Evolutionary conservation across 306 rosid species (phyloP), one percentile per base, ranked within the genome.

Genomic region (Acacia crassicarpa): DNA sequence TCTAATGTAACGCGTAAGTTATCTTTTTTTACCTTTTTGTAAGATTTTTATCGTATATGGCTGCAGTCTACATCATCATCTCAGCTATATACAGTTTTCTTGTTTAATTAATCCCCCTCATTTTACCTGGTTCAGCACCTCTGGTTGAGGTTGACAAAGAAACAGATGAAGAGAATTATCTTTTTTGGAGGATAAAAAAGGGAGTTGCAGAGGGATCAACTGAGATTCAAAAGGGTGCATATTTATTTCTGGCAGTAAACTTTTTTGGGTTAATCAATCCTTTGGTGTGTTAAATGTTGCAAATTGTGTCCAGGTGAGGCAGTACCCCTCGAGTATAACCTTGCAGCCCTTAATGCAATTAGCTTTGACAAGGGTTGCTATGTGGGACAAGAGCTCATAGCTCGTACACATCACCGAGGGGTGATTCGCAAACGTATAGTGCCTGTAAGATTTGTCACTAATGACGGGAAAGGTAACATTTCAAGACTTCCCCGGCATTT

Each of bases 341-440:
- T 95, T 88, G 99, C 75, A 72, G 97, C 91, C 72, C 92, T 95
- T 81, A 93, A 92, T 71, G 97, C 98, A 78, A 87, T 93, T 82
- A 95, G 97, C 91, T 95, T 95, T 69, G 97, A 95, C 81, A 95
- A 95, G 90, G 99, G 97, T 58, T 95, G 99, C 80, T 93, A 95
- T 74, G 91, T 95, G 14, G 99, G 99, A 66, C 98, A 93, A 78
- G 98, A 95, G 82, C 90, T 95, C 83, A 81, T 92, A 74, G 99
- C 98, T 78, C 95, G 96, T 25, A 92, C 98, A 0, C 94, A 95
- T 83, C 98, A 95, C 85, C 85, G 92, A 46, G 99, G 99, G 67
- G 91, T 93, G 67, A 93, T 95, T 82, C 86, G 97, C 40, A 91
- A 95, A 84, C 97, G 98, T 14, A 53, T 92, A 73, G 78, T 92